Percentiles rank a stretch among this genome's conserved stretches.
These are phyloP conservation scores for Apiosordaria backusii DNA, from an alignment of 495 filamentous ascomycete genomes.

Conservation along the genomic window DNA sequence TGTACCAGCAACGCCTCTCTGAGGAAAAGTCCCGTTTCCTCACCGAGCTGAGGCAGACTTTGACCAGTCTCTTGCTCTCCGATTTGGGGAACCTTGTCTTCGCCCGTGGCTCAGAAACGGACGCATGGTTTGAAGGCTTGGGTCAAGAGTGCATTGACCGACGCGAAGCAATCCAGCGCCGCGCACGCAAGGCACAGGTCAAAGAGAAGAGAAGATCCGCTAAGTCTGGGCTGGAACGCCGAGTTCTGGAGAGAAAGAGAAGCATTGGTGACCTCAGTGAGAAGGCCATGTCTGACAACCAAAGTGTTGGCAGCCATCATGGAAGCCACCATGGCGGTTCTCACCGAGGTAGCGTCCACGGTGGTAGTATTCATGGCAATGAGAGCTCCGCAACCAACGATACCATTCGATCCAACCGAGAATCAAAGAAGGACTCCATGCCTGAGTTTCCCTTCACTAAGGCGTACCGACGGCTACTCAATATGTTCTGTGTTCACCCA, in stretches of 20 bases:
- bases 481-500: conserved; percentile 84
- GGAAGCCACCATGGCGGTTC: conserved; percentile 19
- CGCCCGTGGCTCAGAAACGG: conserved; percentile 84
- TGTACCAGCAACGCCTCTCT: conserved; percentile 51
- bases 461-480: conserved; percentile 74
- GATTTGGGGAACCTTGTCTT: conserved; percentile 85
- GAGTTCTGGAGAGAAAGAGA: conserved; percentile 57
- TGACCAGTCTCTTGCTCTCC: conserved; percentile 82
- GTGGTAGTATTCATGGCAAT: conserved; percentile 34
- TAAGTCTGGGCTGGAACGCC: conserved; percentile 40
- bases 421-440: conserved; percentile 39
- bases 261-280: conserved; percentile 48
- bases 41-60: conserved; percentile 67
- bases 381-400: conserved; percentile 43
- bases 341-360: conserved; percentile 29
- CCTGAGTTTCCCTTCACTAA: conserved; percentile 66
- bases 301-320: conserved; percentile 30
- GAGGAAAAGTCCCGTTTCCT: conserved; percentile 64
- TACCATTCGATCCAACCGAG: conserved; percentile 33
- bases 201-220: conserved; percentile 47
- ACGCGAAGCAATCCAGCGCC: conserved; percentile 61
- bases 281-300: conserved; percentile 29
- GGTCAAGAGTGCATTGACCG: conserved; percentile 74
- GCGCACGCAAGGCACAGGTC: conserved; percentile 34
- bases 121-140: conserved; percentile 79